These are phyloP conservation scores for Candida adriatica DNA, from an alignment of 805 yeast genomes.

Conservation along the genomic window DNA sequence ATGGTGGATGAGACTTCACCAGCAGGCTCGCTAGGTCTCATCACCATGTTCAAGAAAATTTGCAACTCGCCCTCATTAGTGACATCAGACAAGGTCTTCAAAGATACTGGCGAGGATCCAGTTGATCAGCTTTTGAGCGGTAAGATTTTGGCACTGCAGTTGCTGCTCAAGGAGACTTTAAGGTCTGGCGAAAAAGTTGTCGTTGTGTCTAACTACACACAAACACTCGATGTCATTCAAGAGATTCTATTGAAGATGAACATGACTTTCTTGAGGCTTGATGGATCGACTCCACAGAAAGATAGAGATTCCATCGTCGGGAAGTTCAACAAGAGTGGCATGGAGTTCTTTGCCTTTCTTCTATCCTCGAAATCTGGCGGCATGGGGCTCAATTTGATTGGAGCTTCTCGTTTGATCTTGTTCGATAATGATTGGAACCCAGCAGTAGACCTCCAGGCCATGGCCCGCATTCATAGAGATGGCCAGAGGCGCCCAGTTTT, in stretches of 20 bases:
- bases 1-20: constrained; percentile 15
- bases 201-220: constrained; percentile 80
- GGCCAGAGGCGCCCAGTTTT: constrained; percentile 78
- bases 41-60: constrained; percentile 68
- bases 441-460: constrained; percentile 83
- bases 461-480: constrained; percentile 93
- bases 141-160: constrained; percentile 55
- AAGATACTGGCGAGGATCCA: constrained; percentile 10
- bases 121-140: constrained; percentile 33
- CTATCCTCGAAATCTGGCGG: constrained; percentile 93
- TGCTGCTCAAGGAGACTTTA: constrained; percentile 39
- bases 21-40: constrained; percentile 53
- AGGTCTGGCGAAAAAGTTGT: constrained; percentile 67
- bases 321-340: constrained; percentile 36
- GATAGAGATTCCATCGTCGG: constrained; percentile 60
- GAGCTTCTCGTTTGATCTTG: constrained; percentile 79
- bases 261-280: constrained; percentile 56
- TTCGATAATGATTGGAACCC: constrained; percentile 99
- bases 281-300: constrained; percentile 74
- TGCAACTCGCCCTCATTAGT: constrained; percentile 77
- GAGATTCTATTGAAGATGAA: constrained; percentile 41
- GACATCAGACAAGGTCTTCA: constrained; percentile 39
- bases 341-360: constrained; percentile 51
- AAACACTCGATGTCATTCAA: constrained; percentile 75
- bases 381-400: constrained; percentile 81